Conservation (phyloP, 2,329 filamentous ascomycete species). For the Macrophomina pseudophaseolina region DNA sequence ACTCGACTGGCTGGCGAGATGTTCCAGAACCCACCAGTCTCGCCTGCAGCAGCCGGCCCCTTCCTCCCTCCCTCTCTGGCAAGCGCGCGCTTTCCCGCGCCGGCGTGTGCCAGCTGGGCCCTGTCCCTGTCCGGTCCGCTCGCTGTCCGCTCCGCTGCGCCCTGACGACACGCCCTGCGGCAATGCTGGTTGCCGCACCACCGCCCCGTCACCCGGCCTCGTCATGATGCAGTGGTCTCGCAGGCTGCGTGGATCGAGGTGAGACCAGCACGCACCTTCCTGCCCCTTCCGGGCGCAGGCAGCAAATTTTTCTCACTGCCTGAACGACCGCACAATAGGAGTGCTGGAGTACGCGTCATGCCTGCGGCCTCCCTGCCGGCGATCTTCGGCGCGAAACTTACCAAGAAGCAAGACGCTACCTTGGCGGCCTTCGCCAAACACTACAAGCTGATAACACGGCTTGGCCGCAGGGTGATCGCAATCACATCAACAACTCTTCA, state of each 20-base stretch:
- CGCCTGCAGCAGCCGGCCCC: slow-evolving; percentile 1
- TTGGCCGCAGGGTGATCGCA: slow-evolving; percentile 5
- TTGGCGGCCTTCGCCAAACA: slow-evolving; percentile 22
- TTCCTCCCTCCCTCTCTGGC: background rate
- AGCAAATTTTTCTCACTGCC: background rate
- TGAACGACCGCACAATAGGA: background rate
- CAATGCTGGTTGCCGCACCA: slow-evolving; percentile 1
- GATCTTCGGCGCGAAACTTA: slow-evolving; percentile 18
- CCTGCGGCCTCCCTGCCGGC: slow-evolving; percentile 8
- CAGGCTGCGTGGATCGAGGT: background rate
- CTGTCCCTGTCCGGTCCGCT: background rate
- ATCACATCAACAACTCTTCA: background rate
- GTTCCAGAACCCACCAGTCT: background rate
- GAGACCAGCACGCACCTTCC: background rate
- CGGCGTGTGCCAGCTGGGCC: too few species aligned
- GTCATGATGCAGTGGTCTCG: background rate
- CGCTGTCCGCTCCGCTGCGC: background rate
- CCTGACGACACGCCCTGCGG: background rate
- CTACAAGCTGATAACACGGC: slow-evolving; percentile 1
- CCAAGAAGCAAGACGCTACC: slow-evolving; percentile 9
- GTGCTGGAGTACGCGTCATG: slow-evolving; percentile 7
- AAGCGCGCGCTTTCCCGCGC: background rate
- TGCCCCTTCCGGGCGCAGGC: background rate
- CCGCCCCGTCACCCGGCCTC: background rate
- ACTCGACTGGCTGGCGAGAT: background rate